Evolutionary conservation across 139 green algal genomes (phyloP), one percentile per base, ranked within the genome.

Genomic region (Asterochloris sp.): DNA sequence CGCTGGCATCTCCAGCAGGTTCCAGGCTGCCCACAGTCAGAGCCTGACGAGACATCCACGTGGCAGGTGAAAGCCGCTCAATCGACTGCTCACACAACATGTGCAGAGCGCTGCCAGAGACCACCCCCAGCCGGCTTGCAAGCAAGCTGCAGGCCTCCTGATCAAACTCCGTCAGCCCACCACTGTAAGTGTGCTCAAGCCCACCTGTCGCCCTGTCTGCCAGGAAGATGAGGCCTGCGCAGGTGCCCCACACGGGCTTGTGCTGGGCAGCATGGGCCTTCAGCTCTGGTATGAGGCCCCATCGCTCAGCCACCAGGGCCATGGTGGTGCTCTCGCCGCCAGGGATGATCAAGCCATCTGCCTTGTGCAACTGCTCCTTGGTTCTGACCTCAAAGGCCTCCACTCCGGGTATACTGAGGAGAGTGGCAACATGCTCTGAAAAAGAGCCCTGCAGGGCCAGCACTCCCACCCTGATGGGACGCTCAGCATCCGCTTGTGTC

Each of bases 201-300:
- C 6, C 38, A 85, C 85, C 85, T 77, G 76, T 85, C 10, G 87
- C 88, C 27, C 80, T 80, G 80, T 98, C 91, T 11, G 97, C 97
- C 11, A 99, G 87, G 88, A 99, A 98, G 79, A 99, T 99, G 81
- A 99, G 93, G 19, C 97, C 97, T 12, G 97, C 97, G 83, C 97
- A 99, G 10, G 97, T 99, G 17, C 97, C 97, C 97, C 97, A 99
- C 21, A 99, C 88, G 10, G 97, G 95, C 12, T 54, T 78, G 38
- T 78, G 62, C 19, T 68, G 29, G 0, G 26, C 78, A 1, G 89
- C 84, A 82, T 98, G 98, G 0, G 86, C 73, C 62, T 86, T 87
- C 62, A 98, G 88, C 85, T 94, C 87, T 67, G 87, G 84, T 21
- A 98, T 92, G 23, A 98, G 88, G 12, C 95, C 95, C 92, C 93